These are phyloP conservation scores for Zalerion maritima DNA, from an alignment of 495 filamentous ascomycete genomes.

Conservation along the genomic window DNA sequence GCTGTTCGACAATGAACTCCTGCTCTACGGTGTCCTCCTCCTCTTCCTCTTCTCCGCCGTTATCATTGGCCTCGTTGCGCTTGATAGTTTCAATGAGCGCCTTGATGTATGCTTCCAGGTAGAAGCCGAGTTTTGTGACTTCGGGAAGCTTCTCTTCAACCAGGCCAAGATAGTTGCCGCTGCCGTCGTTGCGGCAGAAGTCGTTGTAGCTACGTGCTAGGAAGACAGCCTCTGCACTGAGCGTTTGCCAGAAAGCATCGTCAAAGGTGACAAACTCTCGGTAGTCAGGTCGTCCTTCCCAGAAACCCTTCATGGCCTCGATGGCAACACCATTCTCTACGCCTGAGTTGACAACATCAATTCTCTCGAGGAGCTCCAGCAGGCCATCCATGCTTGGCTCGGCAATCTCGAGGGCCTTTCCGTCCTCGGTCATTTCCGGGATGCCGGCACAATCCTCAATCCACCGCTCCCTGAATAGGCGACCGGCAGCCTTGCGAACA, in stretches of 20 bases:
- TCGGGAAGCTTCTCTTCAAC: conserved; percentile 90
- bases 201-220: conserved; percentile 84
- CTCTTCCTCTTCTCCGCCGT: conserved; percentile 42
- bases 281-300: conserved; percentile 88
- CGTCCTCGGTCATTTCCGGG: conserved; percentile 23
- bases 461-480: conserved; percentile 88
- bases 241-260: conserved; percentile 73
- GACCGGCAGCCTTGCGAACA: conserved; percentile 78
- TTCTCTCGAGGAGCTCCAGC: conserved; percentile 81
- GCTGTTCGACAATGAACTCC: conserved; percentile 89
- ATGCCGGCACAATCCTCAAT: conserved; percentile 81
- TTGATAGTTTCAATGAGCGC: conserved; percentile 55
- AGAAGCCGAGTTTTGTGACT: conserved; percentile 75
- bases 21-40: conserved; percentile 72
- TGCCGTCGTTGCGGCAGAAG: conserved; percentile 60
- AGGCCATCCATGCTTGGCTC: conserved; percentile 61
- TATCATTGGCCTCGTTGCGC: conserved; percentile 37
- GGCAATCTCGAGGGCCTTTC: no score
- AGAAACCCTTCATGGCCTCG: conserved; percentile 90
- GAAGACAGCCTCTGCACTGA: conserved; percentile 77
- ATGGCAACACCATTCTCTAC: conserved; percentile 78
- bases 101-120: conserved; percentile 64
- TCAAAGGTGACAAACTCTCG: conserved; percentile 66
- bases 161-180: conserved; percentile 53
- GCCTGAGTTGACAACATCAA: conserved; percentile 83